Evolutionary conservation across 495 filamentous ascomycete genomes (phyloP), one percentile per base, ranked within the genome.

Genomic region (Penicillium bialowiezense): DNA sequence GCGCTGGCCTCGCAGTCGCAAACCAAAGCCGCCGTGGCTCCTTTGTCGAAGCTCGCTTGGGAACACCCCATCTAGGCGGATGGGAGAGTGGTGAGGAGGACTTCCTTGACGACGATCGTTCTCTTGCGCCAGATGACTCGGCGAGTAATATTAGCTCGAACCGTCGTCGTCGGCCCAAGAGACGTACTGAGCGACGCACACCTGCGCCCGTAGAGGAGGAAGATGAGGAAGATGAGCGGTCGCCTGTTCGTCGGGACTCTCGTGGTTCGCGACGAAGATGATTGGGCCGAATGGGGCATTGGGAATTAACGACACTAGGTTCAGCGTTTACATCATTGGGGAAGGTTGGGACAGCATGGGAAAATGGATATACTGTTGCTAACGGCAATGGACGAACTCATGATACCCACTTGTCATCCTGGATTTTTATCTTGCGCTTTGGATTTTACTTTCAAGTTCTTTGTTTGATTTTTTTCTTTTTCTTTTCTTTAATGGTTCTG

Each of bases 61-160:
- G 80, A 36, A 85, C 84, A 0, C 82, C 83, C 3, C 75, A 77
- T 13, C 72, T 72, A n/a, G 63, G 53, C 7, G 43, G 56, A n/a
- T 67, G 69, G 68, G 71, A 69, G 44, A 62, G 56, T 46, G 81
- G 84, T 59, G 82, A 84, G 32, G 87, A 85, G 23, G 81, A 81
- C 45, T 72, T 75, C 50, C 49, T 74, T 8, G 80, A 87, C 44
- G 83, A 81, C 44, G 65, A 71, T 42, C 77, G 75, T 42, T 91
- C 89, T 48, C 68, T 95, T n/a, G 84, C 81, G 19, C 82, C 82
- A 0, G 82, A 85, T 59, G 81, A 85, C 59, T 80, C 75, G 32
- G 93, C 93, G 12, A 96, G 90, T 65, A 96, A 97, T 56, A 89
- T 97, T 44, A 86, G 83, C 55, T 88, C 83, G 33, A 86, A 82